A percentile compares a stretch with the other conserved stretches of the same genome.
Conservation (phyloP, 2,329 filamentous ascomycete genomes). For the Colletotrichum orchidophilum region DNA sequence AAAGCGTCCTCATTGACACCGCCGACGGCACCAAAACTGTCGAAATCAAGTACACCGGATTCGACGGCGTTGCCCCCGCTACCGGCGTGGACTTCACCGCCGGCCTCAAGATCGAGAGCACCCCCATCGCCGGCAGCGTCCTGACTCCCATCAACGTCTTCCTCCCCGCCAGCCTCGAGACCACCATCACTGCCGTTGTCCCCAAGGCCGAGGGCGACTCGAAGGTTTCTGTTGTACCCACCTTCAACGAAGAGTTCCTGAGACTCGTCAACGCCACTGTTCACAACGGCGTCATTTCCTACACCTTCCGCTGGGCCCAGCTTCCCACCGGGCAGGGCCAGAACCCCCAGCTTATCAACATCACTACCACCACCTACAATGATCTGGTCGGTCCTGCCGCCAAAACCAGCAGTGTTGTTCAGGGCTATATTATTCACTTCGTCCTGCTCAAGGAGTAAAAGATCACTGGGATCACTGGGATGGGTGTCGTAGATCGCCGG, state of each 20-base stretch:
- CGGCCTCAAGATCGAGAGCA: too few species aligned
- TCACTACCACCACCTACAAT: not conserved
- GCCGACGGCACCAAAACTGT: not conserved
- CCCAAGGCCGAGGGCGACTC: not conserved
- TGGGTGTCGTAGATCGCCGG: too few species aligned
- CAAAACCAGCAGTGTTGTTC: not conserved
- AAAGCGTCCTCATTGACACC: not conserved
- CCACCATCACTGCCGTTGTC: not conserved
- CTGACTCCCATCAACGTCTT: not conserved
- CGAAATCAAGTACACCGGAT: conserved; percentile 15
- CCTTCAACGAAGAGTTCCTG: not conserved
- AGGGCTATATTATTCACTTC: not conserved
- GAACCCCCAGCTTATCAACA: conserved; percentile 4
- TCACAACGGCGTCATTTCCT: not conserved
- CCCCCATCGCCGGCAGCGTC: not conserved
- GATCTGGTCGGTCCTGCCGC: not conserved
- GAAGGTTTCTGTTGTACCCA: not conserved
- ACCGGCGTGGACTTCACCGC: not conserved
- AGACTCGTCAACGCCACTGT: not conserved
- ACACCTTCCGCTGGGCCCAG: not conserved
- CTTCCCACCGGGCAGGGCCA: not conserved
- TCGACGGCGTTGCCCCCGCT: not conserved
- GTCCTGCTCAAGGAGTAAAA: not conserved
- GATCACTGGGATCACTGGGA: too few species aligned
- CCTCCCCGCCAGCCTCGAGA: not conserved